Base-by-base conservation (phyloP, 495 filamentous ascomycete genomes). In the Trichoderma erinaceum region DNA sequence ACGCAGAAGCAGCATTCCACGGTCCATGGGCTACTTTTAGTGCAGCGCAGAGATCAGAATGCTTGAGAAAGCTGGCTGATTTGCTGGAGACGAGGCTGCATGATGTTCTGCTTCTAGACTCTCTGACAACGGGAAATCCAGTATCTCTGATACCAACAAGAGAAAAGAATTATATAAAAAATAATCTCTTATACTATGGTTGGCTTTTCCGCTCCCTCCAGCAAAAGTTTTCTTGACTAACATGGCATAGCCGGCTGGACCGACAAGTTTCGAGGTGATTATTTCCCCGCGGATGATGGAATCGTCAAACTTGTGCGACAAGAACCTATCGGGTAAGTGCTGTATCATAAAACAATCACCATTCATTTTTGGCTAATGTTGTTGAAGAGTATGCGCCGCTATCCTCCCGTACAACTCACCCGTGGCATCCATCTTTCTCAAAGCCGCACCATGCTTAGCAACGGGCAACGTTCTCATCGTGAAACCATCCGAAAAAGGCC, bases 211-310 rank as follows among this genome's bases (percentile, higher is more conserved):
- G 13, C 12, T 46, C 18, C 3, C 5, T 18, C 4, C 18, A 46
- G 12, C 12, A 46, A 46, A 46, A 11, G 18, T 16, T 11, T n/a
- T n/a, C n/a, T n/a, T 46, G 18, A 16, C 43, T 46, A 46, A 46
- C 35, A 16, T 11, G 3, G 13, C 4, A 46, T 18, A 46, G 43
- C 43, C 12, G 43, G 43, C 18, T 46, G 43, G 43, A 46, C 43
- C 12, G 43, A 46, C 12, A 46, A 46, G 18, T 46, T 46, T 4
- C 43, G 43, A 46, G 43, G 43, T 16, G 43, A 46, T 11, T 46
- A 46, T 18, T 16, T 72, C 52, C 38, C 71, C 69, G 69, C 73
- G 35, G 41, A 67, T 4, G 65, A 58, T 38, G 65, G 65, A 44
- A 44, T 32, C 27, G 43, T 46, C 18, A 46, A 46, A 18, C 43